Evolutionary conservation across 164 flowering plant genomes (phyloP).

Genomic region (Stephania cephalantha): DNA sequence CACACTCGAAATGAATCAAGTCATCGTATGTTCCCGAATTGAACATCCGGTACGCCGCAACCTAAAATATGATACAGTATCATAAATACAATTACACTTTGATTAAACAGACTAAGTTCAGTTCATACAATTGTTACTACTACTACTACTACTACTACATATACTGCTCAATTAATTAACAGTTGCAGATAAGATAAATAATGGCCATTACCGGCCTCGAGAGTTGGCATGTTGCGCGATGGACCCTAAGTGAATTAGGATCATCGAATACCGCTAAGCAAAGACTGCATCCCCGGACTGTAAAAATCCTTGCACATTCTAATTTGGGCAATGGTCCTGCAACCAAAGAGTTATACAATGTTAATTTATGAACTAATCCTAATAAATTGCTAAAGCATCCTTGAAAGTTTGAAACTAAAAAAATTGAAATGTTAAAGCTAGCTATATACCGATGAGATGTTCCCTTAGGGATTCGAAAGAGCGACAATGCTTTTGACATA

Average conservation of each 20-base stretch:
- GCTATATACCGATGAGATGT: conserved; percentile 63
- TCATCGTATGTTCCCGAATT: conserved; percentile 45
- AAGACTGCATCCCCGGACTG: conserved; percentile 58
- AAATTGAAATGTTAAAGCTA: no score
- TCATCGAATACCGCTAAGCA: conserved; percentile 57
- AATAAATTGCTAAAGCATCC: no score
- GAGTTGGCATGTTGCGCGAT: conserved; percentile 57
- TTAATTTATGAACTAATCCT: neutral
- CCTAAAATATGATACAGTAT: conserved; percentile 16
- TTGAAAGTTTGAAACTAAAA: neutral
- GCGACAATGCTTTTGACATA: conserved; percentile 77
- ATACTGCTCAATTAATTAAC: no score
- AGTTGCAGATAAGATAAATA: no score
- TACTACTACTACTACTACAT: no score
- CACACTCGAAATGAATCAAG: conserved; percentile 27
- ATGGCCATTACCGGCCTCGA: conserved; percentile 29
- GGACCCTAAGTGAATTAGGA: conserved; percentile 49
- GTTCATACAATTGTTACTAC: no score
- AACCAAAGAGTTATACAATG: neutral
- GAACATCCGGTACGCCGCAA: conserved; percentile 33
- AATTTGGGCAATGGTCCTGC: conserved; percentile 81
- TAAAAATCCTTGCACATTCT: conserved; percentile 71
- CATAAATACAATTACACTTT: neutral
- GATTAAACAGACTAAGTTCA: neutral
- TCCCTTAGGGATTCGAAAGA: conserved; percentile 86